Percentiles rank a stretch among this genome's conserved stretches.
These are phyloP conservation scores for Pyrus bretschneideri DNA, from an alignment of 306 rosid species.

Conservation along the genomic window DNA sequence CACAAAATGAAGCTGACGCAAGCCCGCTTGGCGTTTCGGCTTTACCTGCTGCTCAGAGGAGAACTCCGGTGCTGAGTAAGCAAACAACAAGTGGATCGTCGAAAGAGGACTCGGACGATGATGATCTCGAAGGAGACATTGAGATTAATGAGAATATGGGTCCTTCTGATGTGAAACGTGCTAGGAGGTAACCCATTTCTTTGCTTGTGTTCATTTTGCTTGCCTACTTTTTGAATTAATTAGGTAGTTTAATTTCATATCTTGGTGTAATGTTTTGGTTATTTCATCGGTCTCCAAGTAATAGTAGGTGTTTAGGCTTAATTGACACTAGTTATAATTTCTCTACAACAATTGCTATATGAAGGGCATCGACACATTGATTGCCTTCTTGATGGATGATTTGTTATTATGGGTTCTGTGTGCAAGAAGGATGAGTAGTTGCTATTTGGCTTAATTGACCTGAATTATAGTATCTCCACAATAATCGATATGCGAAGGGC, in stretches of 20 bases:
- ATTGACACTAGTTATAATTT: background rate
- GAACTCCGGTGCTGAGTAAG: conserved; percentile 18
- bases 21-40: conserved; percentile 27
- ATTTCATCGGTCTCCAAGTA: background rate
- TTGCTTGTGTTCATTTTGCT: background rate
- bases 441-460: background rate
- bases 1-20: conserved; percentile 30
- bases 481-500: background rate
- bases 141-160: conserved; percentile 41
- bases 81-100: conserved; percentile 58
- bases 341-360: background rate
- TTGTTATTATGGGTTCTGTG: background rate
- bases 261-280: background rate
- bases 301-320: background rate
- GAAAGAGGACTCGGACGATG: conserved; percentile 52
- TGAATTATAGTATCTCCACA: background rate
- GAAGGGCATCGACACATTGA: background rate
- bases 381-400: background rate
- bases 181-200: conserved; percentile 34
- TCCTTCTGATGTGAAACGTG: conserved; percentile 50
- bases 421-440: background rate
- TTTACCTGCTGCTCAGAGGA: conserved; percentile 35
- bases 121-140: conserved; percentile 49
- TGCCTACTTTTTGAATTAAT: background rate
- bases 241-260: conserved; percentile 1